Evolutionary conservation across 305 asterid genomes (phyloP).

Genomic region (Caryopteris hybrid): DNA sequence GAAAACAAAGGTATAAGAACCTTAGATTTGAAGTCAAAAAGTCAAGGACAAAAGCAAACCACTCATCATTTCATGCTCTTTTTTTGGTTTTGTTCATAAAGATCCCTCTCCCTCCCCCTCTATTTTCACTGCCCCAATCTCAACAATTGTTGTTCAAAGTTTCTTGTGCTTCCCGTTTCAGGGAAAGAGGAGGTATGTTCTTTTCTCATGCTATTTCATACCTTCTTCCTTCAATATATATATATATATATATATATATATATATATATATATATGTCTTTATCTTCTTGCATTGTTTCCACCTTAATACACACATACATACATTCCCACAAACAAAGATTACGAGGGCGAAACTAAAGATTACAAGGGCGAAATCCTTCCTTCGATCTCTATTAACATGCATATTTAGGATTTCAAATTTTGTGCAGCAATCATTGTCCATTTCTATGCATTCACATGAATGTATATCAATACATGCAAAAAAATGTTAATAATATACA

Average conservation of each 20-base stretch:
- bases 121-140: background rate
- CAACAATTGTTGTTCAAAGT: background rate
- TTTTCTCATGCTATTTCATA: background rate
- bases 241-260: background rate
- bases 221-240: background rate
- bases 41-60: background rate
- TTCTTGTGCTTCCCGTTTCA: constrained; percentile 27
- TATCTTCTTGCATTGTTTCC: background rate
- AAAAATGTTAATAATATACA: too few species aligned
- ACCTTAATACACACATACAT: background rate
- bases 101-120: background rate
- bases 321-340: too few species aligned
- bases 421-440: too few species aligned
- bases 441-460: too few species aligned
- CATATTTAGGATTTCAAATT: too few species aligned
- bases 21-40: background rate
- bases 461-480: too few species aligned
- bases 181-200: constrained; percentile 24
- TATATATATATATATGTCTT: background rate
- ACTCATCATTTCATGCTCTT: background rate
- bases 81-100: background rate
- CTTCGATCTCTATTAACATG: too few species aligned
- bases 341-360: too few species aligned
- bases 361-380: too few species aligned
- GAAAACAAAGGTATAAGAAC: background rate